A percentile compares a stretch with the other conserved stretches of the same genome.
phyloP scores from a whole-genome alignment of 2,329 filamentous ascomycete genomes.

The Aspergillus oerlinghausenensis region DNA sequence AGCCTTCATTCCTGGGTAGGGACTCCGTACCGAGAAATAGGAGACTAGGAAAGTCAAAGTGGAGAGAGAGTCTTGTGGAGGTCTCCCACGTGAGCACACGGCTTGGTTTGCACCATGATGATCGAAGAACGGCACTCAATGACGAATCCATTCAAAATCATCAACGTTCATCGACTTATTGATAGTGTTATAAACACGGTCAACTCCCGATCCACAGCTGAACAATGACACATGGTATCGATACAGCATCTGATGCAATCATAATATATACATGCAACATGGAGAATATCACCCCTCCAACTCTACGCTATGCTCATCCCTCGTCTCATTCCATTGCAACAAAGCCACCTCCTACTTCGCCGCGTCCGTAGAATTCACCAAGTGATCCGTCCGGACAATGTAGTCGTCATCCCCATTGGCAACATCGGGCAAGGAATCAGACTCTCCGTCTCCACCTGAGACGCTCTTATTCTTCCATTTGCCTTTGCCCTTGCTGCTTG shows the following conservation, averaged over 20 bases:
- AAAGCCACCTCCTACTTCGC: constrained; percentile 2
- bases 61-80: background rate
- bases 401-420: constrained; percentile 36
- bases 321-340: background rate
- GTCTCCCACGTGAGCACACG: background rate
- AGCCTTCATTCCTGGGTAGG: too few relatives aligned
- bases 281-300: background rate
- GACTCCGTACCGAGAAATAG: too few relatives aligned
- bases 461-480: constrained; percentile 15
- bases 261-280: constrained; percentile 1
- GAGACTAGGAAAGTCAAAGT: background rate
- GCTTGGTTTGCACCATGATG: too few relatives aligned
- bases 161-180: background rate
- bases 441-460: constrained; percentile 33
- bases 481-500: constrained; percentile 26
- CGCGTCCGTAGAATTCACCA: constrained; percentile 13
- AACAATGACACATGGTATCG: background rate
- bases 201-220: background rate
- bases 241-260: background rate
- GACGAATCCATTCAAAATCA: background rate
- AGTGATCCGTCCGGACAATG: constrained; percentile 36
- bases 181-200: background rate
- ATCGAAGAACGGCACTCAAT: background rate
- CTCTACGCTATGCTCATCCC: background rate
- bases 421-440: constrained; percentile 28